phyloP scores from a whole-genome alignment of 208 protist genomes.

The Acanthamoeba castellanii region DNA sequence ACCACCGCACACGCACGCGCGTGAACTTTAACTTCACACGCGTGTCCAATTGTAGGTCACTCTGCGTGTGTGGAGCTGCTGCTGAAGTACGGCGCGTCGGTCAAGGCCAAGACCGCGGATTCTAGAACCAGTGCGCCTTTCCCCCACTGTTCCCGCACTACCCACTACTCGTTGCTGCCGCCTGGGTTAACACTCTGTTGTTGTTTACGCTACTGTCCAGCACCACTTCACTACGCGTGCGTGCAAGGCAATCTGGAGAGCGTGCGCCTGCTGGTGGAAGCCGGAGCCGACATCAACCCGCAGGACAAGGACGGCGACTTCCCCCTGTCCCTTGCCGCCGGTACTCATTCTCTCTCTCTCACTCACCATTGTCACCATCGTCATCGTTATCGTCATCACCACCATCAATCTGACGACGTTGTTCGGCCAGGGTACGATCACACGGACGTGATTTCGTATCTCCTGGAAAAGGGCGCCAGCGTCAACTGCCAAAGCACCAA shows the following conservation, averaged over 20 bases:
- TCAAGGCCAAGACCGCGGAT: not conserved
- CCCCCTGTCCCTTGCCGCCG: not conserved
- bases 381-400: too few species aligned
- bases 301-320: constrained; percentile 61
- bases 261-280: constrained; percentile 24
- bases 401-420: too few species aligned
- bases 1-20: too few species aligned
- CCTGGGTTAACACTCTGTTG: not conserved
- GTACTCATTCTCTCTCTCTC: not conserved
- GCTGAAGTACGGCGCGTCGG: constrained; percentile 8
- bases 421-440: not conserved
- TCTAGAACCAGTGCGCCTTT: not conserved
- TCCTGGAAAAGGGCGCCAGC: constrained; percentile 9
- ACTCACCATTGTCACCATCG: too few species aligned
- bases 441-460: constrained; percentile 11
- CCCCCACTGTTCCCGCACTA: not conserved
- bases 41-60: not conserved
- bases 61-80: not conserved
- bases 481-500: constrained; percentile 2
- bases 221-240: constrained; percentile 30
- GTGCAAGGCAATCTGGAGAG: constrained; percentile 10
- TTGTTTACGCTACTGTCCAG: not conserved
- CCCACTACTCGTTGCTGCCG: not conserved
- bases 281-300: constrained; percentile 22
- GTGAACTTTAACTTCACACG: not conserved